Conservation (phyloP, 2,329 filamentous ascomycete species). For the Pseudogymnoascus sp. region DNA sequence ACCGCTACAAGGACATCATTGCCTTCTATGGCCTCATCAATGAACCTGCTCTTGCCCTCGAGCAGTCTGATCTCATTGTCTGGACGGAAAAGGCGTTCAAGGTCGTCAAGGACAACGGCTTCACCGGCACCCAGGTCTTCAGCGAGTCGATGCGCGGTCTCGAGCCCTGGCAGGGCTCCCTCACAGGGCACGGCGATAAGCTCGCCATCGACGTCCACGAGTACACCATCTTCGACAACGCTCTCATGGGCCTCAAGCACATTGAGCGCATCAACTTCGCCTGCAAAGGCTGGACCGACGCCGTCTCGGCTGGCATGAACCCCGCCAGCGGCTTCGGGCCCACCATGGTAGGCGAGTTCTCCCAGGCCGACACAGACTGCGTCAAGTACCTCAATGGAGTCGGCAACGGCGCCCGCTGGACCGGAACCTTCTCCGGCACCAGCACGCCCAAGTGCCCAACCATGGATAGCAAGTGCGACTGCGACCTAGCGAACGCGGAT, state of each 20-base stretch:
- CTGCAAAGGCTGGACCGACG: slow-evolving; percentile 77
- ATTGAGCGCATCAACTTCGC: slow-evolving; percentile 78
- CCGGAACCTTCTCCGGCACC: slow-evolving; percentile 72
- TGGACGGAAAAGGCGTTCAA: slow-evolving; percentile 73
- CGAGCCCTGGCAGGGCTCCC: slow-evolving; percentile 78
- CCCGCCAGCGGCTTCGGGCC: slow-evolving; percentile 77
- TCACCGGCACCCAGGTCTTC: slow-evolving; percentile 68
- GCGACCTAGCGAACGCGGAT: slow-evolving; percentile 67
- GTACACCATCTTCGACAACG: slow-evolving; percentile 94
- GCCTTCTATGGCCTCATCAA: slow-evolving; percentile 91
- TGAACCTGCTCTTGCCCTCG: slow-evolving; percentile 77
- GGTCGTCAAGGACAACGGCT: slow-evolving; percentile 67
- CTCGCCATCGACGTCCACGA: slow-evolving; percentile 92
- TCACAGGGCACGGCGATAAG: slow-evolving; percentile 57
- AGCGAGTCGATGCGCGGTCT: slow-evolving; percentile 94
- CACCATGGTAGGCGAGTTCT: slow-evolving; percentile 94
- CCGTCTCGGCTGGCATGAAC: slow-evolving; percentile 65
- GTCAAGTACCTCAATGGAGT: slow-evolving; percentile 82
- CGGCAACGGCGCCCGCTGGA: slow-evolving; percentile 80
- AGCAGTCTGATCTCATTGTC: slow-evolving; percentile 55
- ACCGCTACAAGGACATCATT: slow-evolving; percentile 85
- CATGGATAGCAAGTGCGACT: slow-evolving; percentile 58
- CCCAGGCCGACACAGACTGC: slow-evolving; percentile 95
- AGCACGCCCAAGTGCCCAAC: slow-evolving; percentile 68
- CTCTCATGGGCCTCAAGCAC: slow-evolving; percentile 76